Evolutionary conservation across 495 filamentous ascomycete species (phyloP), one percentile per base, ranked within the genome.

Genomic region (Aspergillus affinis): DNA sequence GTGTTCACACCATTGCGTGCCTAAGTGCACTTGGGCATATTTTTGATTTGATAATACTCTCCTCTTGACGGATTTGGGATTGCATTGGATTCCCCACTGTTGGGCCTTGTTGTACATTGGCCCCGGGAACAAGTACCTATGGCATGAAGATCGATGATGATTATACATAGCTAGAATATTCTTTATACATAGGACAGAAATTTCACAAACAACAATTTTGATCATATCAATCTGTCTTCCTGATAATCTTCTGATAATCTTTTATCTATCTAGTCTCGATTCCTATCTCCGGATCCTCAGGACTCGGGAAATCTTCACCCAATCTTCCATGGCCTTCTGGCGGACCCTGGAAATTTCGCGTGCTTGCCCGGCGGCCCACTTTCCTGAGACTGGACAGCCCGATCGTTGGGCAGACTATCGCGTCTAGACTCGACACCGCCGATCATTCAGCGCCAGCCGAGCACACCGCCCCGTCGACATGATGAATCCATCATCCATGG

Each of bases 1-100:
- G 54, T 45, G 54, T 56, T 56, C 27, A 48, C 6, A 48, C 36
- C 21, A 41, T 48, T 7, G 23, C 47, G 54, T 61, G 59, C 59
- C 53, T 50, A 45, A 61, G 47, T 26, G 53, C 30, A 41, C 13
- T 61, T 61, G 53, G 59, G 59, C 59, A 61, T 57, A 52, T 17
- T 56, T 48, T 32, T 21, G 21, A 41, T 41, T 41, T 41, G 36
- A 41, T 41, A 29, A 50, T 60, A 54, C 59, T 61, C 53, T 56
- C 30, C 53, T 61, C 59, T 41, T 55, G 36, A 48, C 20, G 21
- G 36, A 41, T 45, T 51, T 27, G 15, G 9, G 6, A n/a, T 32
- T 56, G 44, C 26, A 29, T 56, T 56, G 23, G 23, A 12, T 56
- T 46, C 44, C 23, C 54, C 54, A 56, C 54, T 56, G 54, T 45